Evolutionary conservation across 2,329 filamentous ascomycete species (phyloP).

Genomic region (Epichloe elymi): DNA sequence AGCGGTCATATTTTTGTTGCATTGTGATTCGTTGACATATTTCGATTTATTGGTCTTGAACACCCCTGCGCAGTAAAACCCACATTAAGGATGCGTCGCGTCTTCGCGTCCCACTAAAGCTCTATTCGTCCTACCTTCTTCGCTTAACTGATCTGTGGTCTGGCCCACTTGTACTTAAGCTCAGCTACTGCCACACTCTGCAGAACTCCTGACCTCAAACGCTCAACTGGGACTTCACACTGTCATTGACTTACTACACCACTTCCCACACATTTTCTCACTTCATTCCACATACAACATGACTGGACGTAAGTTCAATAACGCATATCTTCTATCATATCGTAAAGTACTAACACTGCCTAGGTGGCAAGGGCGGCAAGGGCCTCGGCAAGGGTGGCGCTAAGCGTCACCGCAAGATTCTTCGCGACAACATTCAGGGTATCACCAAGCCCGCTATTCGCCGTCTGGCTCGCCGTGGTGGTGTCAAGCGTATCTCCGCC

Average conservation of each 20-base stretch:
- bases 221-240: slow-evolving; percentile 4
- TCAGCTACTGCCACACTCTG: slow-evolving; percentile 16
- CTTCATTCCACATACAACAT: slow-evolving; percentile 32
- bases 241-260: slow-evolving; percentile 2
- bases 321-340: too few relatives aligned
- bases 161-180: slow-evolving; percentile 28
- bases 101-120: background rate
- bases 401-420: slow-evolving; percentile 98
- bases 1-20: background rate
- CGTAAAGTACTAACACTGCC: slow-evolving; percentile 28
- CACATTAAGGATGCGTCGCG: background rate
- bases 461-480: slow-evolving; percentile 95
- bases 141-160: slow-evolving; percentile 22
- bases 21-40: background rate
- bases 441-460: slow-evolving; percentile 98
- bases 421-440: slow-evolving; percentile 98
- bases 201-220: slow-evolving; percentile 8
- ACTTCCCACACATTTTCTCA: slow-evolving; percentile 2
- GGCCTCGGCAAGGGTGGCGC: slow-evolving; percentile 96
- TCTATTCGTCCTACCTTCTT: background rate
- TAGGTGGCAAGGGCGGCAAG: slow-evolving; percentile 92
- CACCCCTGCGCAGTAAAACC: background rate
- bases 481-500: slow-evolving; percentile 99
- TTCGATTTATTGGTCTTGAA: background rate
- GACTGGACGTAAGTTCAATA: slow-evolving; percentile 54